These are phyloP conservation scores for Colletotrichum sp. DNA, from an alignment of 2,329 filamentous ascomycete species.

Conservation along the genomic window DNA sequence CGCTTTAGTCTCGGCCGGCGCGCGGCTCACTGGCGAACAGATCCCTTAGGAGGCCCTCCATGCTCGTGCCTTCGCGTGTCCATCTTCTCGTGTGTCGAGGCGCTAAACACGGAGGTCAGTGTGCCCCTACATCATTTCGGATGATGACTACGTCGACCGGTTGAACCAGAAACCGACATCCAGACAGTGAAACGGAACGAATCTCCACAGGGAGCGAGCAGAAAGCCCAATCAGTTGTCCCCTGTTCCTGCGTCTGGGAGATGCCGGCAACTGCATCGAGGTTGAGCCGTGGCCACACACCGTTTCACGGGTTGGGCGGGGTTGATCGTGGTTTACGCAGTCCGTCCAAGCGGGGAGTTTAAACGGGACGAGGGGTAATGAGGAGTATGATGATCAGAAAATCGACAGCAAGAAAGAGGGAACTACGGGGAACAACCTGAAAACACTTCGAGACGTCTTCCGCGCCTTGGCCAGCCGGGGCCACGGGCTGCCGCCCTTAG, in stretches of 20 bases:
- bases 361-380: neutral
- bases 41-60: neutral
- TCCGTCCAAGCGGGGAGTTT: constrained; percentile 5
- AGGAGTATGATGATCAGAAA: neutral
- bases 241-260: neutral
- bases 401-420: neutral
- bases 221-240: too few species aligned
- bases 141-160: neutral
- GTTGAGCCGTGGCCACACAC: neutral
- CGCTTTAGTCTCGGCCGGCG: neutral
- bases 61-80: neutral
- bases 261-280: neutral
- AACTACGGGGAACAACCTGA: neutral
- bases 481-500: neutral
- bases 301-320: constrained; percentile 2
- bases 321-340: neutral
- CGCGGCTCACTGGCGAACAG: constrained; percentile 4
- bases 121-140: neutral
- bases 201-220: neutral
- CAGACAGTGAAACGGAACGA: neutral
- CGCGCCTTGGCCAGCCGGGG: neutral
- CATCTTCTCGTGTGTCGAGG: neutral
- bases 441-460: neutral
- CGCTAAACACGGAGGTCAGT: neutral
- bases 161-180: neutral